Conservation (phyloP, 495 filamentous ascomycete genomes). For the Entonaema liquescens region DNA sequence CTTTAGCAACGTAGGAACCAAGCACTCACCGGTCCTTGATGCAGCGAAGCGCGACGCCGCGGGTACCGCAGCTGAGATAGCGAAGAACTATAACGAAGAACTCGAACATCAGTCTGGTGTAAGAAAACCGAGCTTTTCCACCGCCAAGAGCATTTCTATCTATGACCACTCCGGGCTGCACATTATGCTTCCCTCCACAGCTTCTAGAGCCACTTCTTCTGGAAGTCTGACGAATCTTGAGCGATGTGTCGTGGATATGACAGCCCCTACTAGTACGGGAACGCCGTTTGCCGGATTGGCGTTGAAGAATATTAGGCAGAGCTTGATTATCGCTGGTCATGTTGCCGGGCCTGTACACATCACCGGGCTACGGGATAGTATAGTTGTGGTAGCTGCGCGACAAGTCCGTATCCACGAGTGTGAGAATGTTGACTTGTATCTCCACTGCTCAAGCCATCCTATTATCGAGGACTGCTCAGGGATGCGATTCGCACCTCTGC, state of each 20-base stretch:
- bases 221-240: constrained; percentile 76
- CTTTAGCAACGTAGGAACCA: constrained; percentile 33
- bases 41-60: constrained; percentile 47
- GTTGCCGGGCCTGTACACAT: constrained; percentile 84
- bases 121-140: constrained; percentile 67
- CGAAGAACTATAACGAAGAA: constrained; percentile 63
- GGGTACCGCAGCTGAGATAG: constrained; percentile 39
- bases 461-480: constrained; percentile 90
- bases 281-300: constrained; percentile 77
- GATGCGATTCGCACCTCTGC: constrained; percentile 81
- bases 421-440: constrained; percentile 78
- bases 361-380: constrained; percentile 75
- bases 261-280: constrained; percentile 66
- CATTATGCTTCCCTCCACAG: constrained; percentile 75
- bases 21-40: constrained; percentile 27
- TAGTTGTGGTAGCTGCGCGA: constrained; percentile 76
- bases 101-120: constrained; percentile 50
- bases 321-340: constrained; percentile 77
- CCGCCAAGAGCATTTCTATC: constrained; percentile 68
- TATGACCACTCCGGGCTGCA: constrained; percentile 69
- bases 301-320: constrained; percentile 72
- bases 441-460: constrained; percentile 81
- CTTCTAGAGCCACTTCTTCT: constrained; percentile 71
- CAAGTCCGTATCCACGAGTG: constrained; percentile 95
- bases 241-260: constrained; percentile 82